These are phyloP conservation scores for Erodium texanum DNA, from an alignment of 441 rosid species.

Conservation along the genomic window DNA sequence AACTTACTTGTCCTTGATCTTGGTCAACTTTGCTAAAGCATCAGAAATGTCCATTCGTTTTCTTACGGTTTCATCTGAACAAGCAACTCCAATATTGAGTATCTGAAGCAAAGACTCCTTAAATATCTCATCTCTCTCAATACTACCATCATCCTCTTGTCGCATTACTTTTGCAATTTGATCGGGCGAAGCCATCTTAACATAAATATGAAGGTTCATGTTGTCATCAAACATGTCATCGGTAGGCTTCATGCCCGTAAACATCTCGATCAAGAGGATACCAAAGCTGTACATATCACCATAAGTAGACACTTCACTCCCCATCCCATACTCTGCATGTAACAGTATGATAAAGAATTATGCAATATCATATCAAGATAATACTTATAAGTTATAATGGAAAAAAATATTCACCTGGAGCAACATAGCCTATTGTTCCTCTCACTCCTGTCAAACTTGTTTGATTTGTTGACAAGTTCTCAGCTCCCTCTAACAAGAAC, in stretches of 20 bases:
- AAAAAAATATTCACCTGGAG: conserved; percentile 9
- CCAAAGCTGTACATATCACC: conserved; percentile 11
- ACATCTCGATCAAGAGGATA: conserved; percentile 4
- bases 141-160: no score
- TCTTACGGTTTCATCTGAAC: no score
- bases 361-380: no score
- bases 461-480: neutral
- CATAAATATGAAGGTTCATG: neutral
- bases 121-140: no score
- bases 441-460: neutral
- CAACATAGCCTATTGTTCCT: conserved; percentile 5
- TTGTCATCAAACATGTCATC: conserved; percentile 9
- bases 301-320: neutral
- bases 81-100: no score
- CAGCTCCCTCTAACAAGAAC: neutral
- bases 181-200: neutral
- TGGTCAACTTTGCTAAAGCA: no score
- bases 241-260: conserved; percentile 9
- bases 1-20: no score
- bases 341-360: neutral
- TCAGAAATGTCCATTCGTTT: no score
- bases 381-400: neutral
- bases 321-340: conserved; percentile 9
- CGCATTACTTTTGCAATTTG: neutral
- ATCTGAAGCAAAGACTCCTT: no score